Base-by-base conservation (phyloP, 768 basidiomycete genomes). In the Guyanaporus albipodus region DNA sequence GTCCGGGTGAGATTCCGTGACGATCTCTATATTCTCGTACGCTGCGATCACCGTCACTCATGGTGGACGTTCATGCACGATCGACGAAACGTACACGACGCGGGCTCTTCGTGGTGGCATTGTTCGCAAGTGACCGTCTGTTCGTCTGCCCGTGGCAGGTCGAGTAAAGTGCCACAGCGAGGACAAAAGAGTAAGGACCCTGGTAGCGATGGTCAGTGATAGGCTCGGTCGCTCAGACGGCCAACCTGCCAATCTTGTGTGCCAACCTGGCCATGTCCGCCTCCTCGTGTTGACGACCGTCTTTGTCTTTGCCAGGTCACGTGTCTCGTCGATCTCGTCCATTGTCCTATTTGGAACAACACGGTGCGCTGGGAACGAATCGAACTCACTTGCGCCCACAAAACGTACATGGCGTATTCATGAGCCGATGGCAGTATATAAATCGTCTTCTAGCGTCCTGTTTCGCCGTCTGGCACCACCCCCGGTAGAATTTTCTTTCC, bases 181-280 rank as follows among this genome's bases (percentile, higher is more conserved):
- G 91, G 91, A 69, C 96, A 99, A 70, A 99, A 98, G 32, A 98
- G 73, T 21, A 98, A 74, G 1, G 93, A 94, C 42, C 95, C 96
- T 87, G 58, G 11, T 43, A 29, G 21, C 37, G 37, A 48, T 14
- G 23, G 38, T 52, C 35, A 49, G 44, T 36, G 14, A 41, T 28
- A 7, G 9, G 8, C 18, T 11, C 8, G 9, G 44, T 17, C 23
- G 21, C 51, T 29, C 10, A 9, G 23, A 24, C 34, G 26, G 24
- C 1, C 24, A 21, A 60, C 73, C 43, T 48, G 71, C 77, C 77
- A 38, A 78, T 75, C 62, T 76, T 77, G 57, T 77, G 69, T 22
- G 76, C 72, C n/a, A 57, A 57, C 15, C 53, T 48, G n/a, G 62
- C 45, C 61, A 62, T 63, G 33, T 39, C 38, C 11, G 21, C 19